phyloP scores from a whole-genome alignment of 2,329 filamentous ascomycete genomes.

The Penicillium sclerotiorum region DNA sequence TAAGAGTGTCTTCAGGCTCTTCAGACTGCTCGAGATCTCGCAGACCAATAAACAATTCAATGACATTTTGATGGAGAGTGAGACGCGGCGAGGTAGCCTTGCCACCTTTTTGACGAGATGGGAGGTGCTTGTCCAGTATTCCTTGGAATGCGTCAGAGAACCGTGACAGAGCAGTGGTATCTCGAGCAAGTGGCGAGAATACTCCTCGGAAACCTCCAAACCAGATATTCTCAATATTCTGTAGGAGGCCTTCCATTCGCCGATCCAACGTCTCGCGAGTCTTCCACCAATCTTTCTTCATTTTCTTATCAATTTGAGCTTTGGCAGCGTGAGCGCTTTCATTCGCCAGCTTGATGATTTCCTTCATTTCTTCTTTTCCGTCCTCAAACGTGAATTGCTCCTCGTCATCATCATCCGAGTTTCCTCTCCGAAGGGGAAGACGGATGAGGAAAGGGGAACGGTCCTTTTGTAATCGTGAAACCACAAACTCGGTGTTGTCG shows the following conservation, averaged over 20 bases:
- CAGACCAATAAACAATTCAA: slow-evolving; percentile 87
- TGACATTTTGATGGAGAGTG: slow-evolving; percentile 65
- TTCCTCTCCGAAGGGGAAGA: slow-evolving; percentile 80
- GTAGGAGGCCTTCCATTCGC: slow-evolving; percentile 74
- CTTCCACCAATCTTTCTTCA: slow-evolving; percentile 85
- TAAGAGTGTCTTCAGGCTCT: slow-evolving; percentile 86
- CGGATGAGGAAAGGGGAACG: slow-evolving; percentile 83
- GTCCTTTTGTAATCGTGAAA: slow-evolving; percentile 78
- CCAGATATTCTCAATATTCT: slow-evolving; percentile 90
- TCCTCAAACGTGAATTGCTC: slow-evolving; percentile 83
- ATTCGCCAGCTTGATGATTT: slow-evolving; percentile 82
- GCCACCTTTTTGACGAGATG: slow-evolving; percentile 68
- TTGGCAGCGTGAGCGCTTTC: slow-evolving; percentile 75
- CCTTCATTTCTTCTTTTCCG: slow-evolving; percentile 75
- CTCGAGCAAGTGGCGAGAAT: slow-evolving; percentile 73
- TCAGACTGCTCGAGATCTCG: slow-evolving; percentile 70
- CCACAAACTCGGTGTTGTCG: slow-evolving; percentile 78
- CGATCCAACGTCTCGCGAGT: slow-evolving; percentile 78
- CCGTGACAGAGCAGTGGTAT: slow-evolving; percentile 66
- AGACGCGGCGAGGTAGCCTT: slow-evolving; percentile 58
- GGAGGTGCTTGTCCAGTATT: slow-evolving; percentile 80
- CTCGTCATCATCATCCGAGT: slow-evolving; percentile 72
- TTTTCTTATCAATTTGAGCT: slow-evolving; percentile 72
- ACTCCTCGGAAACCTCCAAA: slow-evolving; percentile 92
- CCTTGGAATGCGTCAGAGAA: slow-evolving; percentile 79